Conservation (phyloP, 495 filamentous ascomycete genomes). For the Polyplosphaeria fusca region DNA sequence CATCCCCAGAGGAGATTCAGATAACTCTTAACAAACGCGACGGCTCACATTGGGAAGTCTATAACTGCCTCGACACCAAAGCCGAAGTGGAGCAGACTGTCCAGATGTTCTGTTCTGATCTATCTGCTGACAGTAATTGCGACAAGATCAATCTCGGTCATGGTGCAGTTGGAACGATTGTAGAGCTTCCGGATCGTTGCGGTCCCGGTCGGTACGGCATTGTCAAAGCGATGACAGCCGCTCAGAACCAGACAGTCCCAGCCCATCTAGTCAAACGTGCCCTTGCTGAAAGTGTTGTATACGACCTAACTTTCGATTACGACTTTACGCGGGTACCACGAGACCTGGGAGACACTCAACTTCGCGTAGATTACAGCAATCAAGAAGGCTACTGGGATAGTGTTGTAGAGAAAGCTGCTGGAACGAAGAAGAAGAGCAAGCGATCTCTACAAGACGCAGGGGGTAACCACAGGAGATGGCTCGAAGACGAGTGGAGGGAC, state of each 20-base stretch:
- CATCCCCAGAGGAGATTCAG: neutral
- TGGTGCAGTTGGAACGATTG: neutral
- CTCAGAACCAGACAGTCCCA: neutral
- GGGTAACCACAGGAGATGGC: neutral
- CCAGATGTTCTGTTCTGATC: neutral
- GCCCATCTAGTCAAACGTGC: neutral
- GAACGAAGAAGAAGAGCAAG: neutral
- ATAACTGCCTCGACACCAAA: neutral
- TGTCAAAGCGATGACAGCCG: neutral
- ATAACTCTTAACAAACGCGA: neutral
- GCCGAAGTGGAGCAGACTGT: neutral
- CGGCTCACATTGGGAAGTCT: conserved; percentile 1
- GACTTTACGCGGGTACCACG: neutral
- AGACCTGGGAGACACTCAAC: neutral
- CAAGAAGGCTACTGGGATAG: neutral
- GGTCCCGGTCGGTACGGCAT: neutral
- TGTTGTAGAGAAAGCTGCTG: neutral
- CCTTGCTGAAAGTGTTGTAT: neutral
- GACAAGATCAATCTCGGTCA: neutral
- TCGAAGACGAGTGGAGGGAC: neutral
- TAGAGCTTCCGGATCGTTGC: neutral
- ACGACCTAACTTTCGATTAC: neutral
- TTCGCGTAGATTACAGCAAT: neutral
- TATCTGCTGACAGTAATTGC: neutral
- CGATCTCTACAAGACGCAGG: neutral